These are phyloP conservation scores for Tubosaeta sp. DNA, from an alignment of 768 basidiomycete species.

Conservation along the genomic window DNA sequence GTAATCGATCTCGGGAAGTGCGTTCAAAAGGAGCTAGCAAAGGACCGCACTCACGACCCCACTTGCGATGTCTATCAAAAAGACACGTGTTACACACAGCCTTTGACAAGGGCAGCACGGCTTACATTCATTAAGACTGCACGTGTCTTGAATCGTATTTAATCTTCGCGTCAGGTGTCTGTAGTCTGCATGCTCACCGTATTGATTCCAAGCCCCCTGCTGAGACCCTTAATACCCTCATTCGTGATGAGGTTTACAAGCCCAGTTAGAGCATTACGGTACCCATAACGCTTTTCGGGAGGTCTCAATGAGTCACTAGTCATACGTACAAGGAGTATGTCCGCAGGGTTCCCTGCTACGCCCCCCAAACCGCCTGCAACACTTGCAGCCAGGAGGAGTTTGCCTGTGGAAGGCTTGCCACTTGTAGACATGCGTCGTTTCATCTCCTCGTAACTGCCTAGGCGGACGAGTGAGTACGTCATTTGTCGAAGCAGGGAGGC, in stretches of 20 bases:
- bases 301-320: slow-evolving; percentile 79
- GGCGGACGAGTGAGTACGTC: slow-evolving; percentile 84
- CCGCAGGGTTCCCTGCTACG: slow-evolving; percentile 76
- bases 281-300: slow-evolving; percentile 69
- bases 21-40: not conserved
- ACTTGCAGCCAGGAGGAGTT: slow-evolving; percentile 60
- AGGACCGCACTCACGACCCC: slow-evolving; percentile 58
- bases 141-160: slow-evolving; percentile 38
- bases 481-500: slow-evolving; percentile 86
- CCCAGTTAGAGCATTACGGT: slow-evolving; percentile 75
- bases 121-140: slow-evolving; percentile 76
- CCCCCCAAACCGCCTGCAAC: slow-evolving; percentile 80
- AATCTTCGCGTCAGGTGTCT: not conserved
- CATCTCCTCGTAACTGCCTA: slow-evolving; percentile 79
- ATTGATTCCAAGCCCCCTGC: slow-evolving; percentile 76
- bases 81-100: slow-evolving; percentile 2
- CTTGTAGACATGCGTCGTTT: slow-evolving; percentile 52
- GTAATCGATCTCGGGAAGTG: slow-evolving; percentile 5
- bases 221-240: slow-evolving; percentile 68
- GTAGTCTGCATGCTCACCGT: slow-evolving; percentile 41
- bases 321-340: slow-evolving; percentile 80
- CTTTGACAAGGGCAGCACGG: not conserved
- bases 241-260: slow-evolving; percentile 58
- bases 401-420: slow-evolving; percentile 49
- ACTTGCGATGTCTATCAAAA: slow-evolving; percentile 66